phyloP scores from a whole-genome alignment of 768 basidiomycete species.

The Russula emetica region DNA sequence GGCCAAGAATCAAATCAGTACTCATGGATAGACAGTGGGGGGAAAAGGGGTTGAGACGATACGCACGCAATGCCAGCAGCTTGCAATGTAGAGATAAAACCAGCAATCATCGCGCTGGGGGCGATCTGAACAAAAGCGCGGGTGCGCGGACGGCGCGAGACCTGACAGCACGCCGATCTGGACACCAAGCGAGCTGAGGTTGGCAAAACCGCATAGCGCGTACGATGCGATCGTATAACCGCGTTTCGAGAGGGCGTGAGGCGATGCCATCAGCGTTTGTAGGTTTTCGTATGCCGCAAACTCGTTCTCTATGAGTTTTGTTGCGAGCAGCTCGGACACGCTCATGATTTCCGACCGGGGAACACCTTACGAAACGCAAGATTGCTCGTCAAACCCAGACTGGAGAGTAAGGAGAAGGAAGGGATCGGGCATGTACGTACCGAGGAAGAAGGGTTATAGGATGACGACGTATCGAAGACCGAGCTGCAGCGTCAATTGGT shows the following conservation, averaged over 20 bases:
- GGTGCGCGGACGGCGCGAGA: constrained; percentile 62
- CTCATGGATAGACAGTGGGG: neutral
- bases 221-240: constrained; percentile 82
- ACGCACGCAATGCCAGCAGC: constrained; percentile 57
- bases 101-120: constrained; percentile 63
- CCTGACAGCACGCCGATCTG: constrained; percentile 74
- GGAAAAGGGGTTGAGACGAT: neutral
- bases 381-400: neutral
- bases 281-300: constrained; percentile 70
- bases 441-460: constrained; percentile 77
- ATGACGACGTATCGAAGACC: constrained; percentile 81
- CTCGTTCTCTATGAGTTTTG: constrained; percentile 85
- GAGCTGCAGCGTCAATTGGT: constrained; percentile 76
- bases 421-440: constrained; percentile 27
- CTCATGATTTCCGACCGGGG: constrained; percentile 76
- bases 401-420: neutral
- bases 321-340: constrained; percentile 77
- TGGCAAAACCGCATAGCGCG: constrained; percentile 88
- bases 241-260: constrained; percentile 59
- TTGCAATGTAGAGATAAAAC: constrained; percentile 62
- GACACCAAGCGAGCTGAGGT: constrained; percentile 80
- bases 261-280: constrained; percentile 42
- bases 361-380: constrained; percentile 47
- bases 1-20: neutral
- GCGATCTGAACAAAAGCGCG: constrained; percentile 69